Evolutionary conservation across 2,329 filamentous ascomycete genomes (phyloP).

Genomic region (Onygenales sp.): DNA sequence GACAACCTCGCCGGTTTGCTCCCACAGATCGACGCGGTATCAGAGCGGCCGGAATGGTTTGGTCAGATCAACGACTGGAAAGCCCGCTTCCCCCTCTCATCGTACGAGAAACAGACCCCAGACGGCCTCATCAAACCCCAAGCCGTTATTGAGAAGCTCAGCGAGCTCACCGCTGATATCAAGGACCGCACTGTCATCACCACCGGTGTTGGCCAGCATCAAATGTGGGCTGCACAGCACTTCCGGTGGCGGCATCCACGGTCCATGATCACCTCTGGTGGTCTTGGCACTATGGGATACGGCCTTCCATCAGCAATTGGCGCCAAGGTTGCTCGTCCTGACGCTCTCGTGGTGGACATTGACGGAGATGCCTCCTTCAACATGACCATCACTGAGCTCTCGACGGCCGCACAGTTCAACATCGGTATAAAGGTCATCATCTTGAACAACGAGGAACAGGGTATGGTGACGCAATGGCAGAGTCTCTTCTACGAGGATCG

Average conservation of each 20-base stretch:
- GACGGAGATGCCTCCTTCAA: constrained; percentile 98
- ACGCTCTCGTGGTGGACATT: constrained; percentile 85
- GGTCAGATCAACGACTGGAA: constrained; percentile 86
- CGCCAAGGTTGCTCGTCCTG: constrained; percentile 74
- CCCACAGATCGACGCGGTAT: constrained; percentile 56
- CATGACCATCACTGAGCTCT: constrained; percentile 95
- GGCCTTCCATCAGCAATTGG: constrained; percentile 92
- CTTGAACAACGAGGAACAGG: constrained; percentile 94
- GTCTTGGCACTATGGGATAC: constrained; percentile 92
- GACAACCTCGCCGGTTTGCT: constrained; percentile 67
- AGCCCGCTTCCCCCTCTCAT: constrained; percentile 70
- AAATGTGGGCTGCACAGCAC: constrained; percentile 98
- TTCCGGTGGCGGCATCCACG: constrained; percentile 89
- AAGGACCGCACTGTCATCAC: constrained; percentile 82
- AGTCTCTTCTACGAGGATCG: constrained; percentile 94
- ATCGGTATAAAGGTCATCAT: constrained; percentile 93
- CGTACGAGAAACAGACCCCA: constrained; percentile 69
- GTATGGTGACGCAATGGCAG: constrained; percentile 99
- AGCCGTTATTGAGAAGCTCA: constrained; percentile 81
- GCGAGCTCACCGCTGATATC: constrained; percentile 66
- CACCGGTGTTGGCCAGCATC: constrained; percentile 93
- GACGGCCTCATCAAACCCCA: constrained; percentile 88
- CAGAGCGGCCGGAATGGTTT: constrained; percentile 77
- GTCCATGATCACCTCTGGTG: constrained; percentile 92
- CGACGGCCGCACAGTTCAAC: constrained; percentile 88